phyloP scores from a whole-genome alignment of 108 stramenopile species.

The Cyclotella kingstonii region DNA sequence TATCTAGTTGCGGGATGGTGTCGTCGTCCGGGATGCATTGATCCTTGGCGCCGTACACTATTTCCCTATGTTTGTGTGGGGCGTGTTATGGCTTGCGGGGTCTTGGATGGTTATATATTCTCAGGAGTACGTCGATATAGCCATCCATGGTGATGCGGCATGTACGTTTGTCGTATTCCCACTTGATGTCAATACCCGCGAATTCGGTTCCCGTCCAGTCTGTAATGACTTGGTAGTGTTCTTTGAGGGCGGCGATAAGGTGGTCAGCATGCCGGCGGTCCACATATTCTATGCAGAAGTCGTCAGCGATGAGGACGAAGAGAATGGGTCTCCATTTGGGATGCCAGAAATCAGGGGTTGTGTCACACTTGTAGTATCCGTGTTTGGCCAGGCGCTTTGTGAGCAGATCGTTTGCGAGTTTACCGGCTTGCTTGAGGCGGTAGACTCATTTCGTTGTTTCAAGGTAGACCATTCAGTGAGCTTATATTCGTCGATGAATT shows the following conservation, averaged over 20 bases:
- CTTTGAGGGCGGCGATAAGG: neutral
- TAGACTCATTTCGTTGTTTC: constrained; percentile 32
- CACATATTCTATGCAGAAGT: constrained; percentile 7
- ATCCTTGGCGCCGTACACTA: too few relatives aligned
- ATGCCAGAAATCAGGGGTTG: constrained; percentile 5
- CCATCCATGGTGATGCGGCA: neutral
- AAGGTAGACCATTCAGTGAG: too few relatives aligned
- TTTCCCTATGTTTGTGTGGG: neutral
- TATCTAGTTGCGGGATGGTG: too few relatives aligned
- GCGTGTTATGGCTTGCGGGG: neutral
- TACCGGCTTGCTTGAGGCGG: constrained; percentile 43
- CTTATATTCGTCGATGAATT: too few relatives aligned
- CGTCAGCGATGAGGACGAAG: constrained; percentile 19
- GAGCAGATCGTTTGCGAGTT: constrained; percentile 34
- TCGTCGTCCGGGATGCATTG: too few relatives aligned
- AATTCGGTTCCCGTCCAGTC: constrained; percentile 6
- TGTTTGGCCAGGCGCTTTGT: constrained; percentile 1
- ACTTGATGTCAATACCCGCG: constrained; percentile 1
- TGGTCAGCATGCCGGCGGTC: neutral
- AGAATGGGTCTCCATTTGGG: constrained; percentile 5
- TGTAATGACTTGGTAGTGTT: constrained; percentile 1
- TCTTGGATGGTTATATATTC: neutral
- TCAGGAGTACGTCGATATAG: neutral
- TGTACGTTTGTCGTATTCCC: constrained; percentile 5
- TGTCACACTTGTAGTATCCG: constrained; percentile 10